Evolutionary conservation across 2,329 filamentous ascomycete species (phyloP).

Genomic region (Phialophora macrospora): DNA sequence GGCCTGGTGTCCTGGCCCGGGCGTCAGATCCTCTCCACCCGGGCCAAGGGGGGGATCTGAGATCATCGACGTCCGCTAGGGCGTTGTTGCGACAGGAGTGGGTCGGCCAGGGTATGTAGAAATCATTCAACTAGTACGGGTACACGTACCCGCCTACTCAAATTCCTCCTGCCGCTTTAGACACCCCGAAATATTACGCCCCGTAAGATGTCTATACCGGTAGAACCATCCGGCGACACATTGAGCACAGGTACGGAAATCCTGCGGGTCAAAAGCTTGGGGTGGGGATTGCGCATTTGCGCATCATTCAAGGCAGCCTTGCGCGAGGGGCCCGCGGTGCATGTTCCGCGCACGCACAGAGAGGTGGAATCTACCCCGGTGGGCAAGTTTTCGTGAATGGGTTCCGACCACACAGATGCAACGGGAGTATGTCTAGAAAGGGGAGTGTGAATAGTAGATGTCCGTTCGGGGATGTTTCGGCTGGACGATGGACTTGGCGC

Average conservation of each 20-base stretch:
- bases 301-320: constrained; percentile 3
- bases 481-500: background rate
- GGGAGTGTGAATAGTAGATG: background rate
- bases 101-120: too few species aligned
- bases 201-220: constrained; percentile 4
- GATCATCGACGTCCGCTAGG: background rate
- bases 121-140: background rate
- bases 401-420: background rate
- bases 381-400: background rate
- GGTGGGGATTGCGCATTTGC: background rate
- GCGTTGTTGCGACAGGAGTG: background rate
- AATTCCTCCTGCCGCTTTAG: constrained; percentile 2
- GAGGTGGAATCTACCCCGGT: too few species aligned
- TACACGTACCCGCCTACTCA: too few species aligned
- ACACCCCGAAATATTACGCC: background rate
- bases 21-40: too few species aligned
- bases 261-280: too few species aligned
- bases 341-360: background rate
- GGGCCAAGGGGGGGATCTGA: background rate
- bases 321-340: background rate
- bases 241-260: background rate
- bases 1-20: too few species aligned
- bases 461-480: background rate
- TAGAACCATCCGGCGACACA: constrained; percentile 9
- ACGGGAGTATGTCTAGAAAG: background rate